These are phyloP conservation scores for Macadamia tetraphylla DNA, from an alignment of 164 flowering plant species.

Conservation along the genomic window DNA sequence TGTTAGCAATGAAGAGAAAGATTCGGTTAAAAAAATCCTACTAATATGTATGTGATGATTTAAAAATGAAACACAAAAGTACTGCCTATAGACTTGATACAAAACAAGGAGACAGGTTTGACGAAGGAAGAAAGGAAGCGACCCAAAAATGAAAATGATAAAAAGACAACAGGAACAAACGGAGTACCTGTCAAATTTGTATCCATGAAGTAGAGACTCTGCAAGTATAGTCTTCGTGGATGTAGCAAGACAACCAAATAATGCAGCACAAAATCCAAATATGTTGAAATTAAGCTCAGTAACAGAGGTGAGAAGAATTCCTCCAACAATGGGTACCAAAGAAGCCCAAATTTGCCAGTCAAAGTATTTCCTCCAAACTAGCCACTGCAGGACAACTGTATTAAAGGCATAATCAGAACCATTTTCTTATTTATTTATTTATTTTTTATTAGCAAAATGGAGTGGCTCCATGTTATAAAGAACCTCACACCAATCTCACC, in stretches of 20 bases:
- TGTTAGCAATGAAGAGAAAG: too few species aligned
- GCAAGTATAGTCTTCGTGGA: not conserved
- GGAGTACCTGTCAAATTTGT: not conserved
- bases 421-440: too few species aligned
- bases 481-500: too few species aligned
- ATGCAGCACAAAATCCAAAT: slow-evolving; percentile 10
- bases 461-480: too few species aligned
- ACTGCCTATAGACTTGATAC: too few species aligned
- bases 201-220: slow-evolving; percentile 5
- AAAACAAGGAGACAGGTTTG: too few species aligned
- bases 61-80: too few species aligned
- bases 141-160: not conserved
- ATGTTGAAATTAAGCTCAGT: slow-evolving; percentile 11
- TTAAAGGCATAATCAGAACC: not conserved
- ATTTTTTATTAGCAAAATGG: too few species aligned
- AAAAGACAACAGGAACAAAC: not conserved
- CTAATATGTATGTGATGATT: too few species aligned
- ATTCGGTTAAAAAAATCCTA: too few species aligned
- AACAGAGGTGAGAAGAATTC: slow-evolving; percentile 11
- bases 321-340: slow-evolving; percentile 13
- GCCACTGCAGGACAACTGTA: slow-evolving; percentile 9
- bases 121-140: too few species aligned
- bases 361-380: slow-evolving; percentile 11
- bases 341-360: slow-evolving; percentile 10
- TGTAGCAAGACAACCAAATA: slow-evolving; percentile 1